Conservation (phyloP, 768 basidiomycete species). For the Amanita jacksonii region DNA sequence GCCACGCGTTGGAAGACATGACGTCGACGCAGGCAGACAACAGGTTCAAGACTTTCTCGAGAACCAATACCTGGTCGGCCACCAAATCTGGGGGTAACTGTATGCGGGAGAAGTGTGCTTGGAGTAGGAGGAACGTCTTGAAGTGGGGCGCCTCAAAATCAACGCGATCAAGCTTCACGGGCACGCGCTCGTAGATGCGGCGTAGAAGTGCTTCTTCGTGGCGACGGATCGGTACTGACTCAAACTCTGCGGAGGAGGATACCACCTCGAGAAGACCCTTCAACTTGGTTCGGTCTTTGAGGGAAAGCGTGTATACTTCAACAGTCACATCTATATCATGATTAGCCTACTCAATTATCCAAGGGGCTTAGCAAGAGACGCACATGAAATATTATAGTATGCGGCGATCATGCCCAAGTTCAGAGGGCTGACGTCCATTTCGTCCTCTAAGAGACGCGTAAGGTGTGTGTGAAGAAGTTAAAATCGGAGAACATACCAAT, state of each 20-base stretch:
- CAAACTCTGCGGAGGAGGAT: constrained; percentile 95
- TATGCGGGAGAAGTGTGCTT: constrained; percentile 93
- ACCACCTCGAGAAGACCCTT: constrained; percentile 96
- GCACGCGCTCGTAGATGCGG: constrained; percentile 91
- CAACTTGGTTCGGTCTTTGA: constrained; percentile 94
- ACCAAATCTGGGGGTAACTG: constrained; percentile 89
- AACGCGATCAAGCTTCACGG: constrained; percentile 76
- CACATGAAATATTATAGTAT: constrained; percentile 89
- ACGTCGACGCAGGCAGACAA: constrained; percentile 95
- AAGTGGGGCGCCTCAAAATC: constrained; percentile 96
- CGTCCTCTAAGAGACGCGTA: constrained; percentile 51
- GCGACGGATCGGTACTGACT: constrained; percentile 86
- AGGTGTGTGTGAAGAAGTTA: background rate
- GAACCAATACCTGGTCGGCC: constrained; percentile 80
- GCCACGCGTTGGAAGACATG: constrained; percentile 94
- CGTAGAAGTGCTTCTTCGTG: constrained; percentile 82
- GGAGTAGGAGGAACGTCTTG: constrained; percentile 95
- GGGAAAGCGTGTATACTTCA: constrained; percentile 91
- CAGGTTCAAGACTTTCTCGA: constrained; percentile 85
- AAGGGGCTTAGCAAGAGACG: constrained; percentile 20
- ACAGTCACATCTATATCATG: constrained; percentile 75
- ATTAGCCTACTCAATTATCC: background rate
- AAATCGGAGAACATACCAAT: constrained; percentile 46
- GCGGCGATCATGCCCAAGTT: constrained; percentile 99
- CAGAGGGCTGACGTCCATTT: constrained; percentile 86